Conservation (phyloP, 2,329 filamentous ascomycete species). For the Dactylellina parvicollis region DNA sequence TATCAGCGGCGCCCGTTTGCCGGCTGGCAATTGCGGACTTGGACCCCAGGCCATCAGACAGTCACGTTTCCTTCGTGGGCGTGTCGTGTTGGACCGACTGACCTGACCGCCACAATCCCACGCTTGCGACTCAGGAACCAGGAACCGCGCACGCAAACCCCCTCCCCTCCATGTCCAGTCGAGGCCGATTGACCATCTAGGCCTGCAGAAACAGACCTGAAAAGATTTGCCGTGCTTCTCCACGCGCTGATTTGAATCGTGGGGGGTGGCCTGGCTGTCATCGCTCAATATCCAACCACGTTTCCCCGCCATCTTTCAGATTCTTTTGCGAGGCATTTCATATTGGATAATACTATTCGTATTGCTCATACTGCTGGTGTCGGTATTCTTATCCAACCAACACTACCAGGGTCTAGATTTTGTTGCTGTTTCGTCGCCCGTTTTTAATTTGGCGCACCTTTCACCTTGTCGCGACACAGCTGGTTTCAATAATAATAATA, state of each 20-base stretch:
- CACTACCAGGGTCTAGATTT: conserved; percentile 1
- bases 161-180: conserved; percentile 13
- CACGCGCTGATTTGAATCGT: conserved; percentile 38
- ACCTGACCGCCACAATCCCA: conserved; percentile 11
- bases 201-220: conserved; percentile 44
- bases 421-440: conserved; percentile 36
- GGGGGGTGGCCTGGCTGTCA: conserved; percentile 45
- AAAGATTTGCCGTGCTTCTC: conserved; percentile 32
- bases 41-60: not conserved
- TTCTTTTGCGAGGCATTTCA: conserved; percentile 47
- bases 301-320: conserved; percentile 46
- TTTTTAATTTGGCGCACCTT: conserved; percentile 23
- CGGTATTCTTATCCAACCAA: conserved; percentile 38
- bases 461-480: conserved; percentile 16
- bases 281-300: conserved; percentile 44
- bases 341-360: conserved; percentile 24
- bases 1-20: too few relatives aligned
- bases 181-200: conserved; percentile 20
- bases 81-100: conserved; percentile 26
- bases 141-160: conserved; percentile 33
- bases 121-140: conserved; percentile 47
- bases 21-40: too few relatives aligned
- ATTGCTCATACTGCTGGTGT: conserved; percentile 1
- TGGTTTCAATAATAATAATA: not conserved
- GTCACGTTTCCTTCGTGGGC: conserved; percentile 42